phyloP scores from a whole-genome alignment of 2,329 filamentous ascomycete genomes.

The Diplodia sapinea region DNA sequence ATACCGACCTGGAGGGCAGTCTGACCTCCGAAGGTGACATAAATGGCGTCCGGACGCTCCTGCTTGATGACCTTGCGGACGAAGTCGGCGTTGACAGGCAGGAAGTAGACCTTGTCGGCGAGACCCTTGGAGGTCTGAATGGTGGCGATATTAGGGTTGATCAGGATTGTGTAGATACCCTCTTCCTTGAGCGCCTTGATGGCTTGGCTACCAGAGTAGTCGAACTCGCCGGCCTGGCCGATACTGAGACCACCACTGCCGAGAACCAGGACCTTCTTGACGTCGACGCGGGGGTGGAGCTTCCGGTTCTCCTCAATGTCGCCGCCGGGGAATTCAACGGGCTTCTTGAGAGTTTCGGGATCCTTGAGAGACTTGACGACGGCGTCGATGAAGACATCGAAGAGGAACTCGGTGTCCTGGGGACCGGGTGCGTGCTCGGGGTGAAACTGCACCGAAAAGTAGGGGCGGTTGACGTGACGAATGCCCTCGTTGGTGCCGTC shows the following conservation, averaged over 20 bases:
- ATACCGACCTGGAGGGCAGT: conserved; percentile 97
- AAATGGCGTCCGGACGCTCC: conserved; percentile 94
- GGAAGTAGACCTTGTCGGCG: conserved; percentile 98
- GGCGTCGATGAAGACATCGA: conserved; percentile 93
- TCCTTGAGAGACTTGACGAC: conserved; percentile 75
- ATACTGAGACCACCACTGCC: conserved; percentile 96
- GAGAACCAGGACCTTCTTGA: conserved; percentile 93
- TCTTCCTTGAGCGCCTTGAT: conserved; percentile 99
- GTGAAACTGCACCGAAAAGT: conserved; percentile 99
- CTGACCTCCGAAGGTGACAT: conserved; percentile 96
- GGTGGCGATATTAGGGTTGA: conserved; percentile 99
- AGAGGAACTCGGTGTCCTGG: conserved; percentile 93
- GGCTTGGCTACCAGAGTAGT: conserved; percentile 97
- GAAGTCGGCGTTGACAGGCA: conserved; percentile 95
- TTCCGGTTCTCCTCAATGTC: conserved; percentile 78
- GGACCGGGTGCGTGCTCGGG: conserved; percentile 96
- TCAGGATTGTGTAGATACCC: conserved; percentile 95
- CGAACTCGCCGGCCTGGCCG: conserved; percentile 96
- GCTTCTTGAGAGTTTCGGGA: conserved; percentile 68
- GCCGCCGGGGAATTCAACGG: conserved; percentile 87
- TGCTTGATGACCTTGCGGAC: conserved; percentile 97
- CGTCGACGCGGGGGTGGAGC: conserved; percentile 76
- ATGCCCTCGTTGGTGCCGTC: conserved; percentile 99
- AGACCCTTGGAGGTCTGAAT: conserved; percentile 98
- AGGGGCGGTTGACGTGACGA: conserved; percentile 80